Base-by-base conservation (phyloP, 2,329 filamentous ascomycete genomes). In the Ceratocystis lukuohia region DNA sequence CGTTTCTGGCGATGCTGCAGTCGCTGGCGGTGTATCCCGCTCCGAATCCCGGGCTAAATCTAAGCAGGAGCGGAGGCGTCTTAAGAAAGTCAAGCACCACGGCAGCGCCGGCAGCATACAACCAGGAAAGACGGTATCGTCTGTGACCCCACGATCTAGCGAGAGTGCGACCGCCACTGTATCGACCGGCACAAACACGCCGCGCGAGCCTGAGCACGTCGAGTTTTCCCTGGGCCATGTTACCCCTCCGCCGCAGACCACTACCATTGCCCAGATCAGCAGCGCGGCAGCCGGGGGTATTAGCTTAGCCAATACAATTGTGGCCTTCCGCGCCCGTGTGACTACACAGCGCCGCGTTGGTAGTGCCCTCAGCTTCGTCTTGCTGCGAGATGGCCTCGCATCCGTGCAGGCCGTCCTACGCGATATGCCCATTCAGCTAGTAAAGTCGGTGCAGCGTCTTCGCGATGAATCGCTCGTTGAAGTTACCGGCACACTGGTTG, bases 361-460 rank as follows among this genome's bases (percentile, higher is more conserved):
- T 73, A 82, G 89, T 71, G 87, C 88, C 70, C 80, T 96, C 44
- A 89, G 91, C 71, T 96, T 96, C 75, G 78, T 96, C 56, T 83
- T 96, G 67, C 88, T 96, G 73, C 87, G 92, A 66, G 90, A 96
- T 76, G 88, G 92, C 76, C 85, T 88, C 12, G 81, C 83, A 70
- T 94, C 91, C 28, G 84, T 96, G 64, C 92, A 96, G 75, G 91
- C 90, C 69, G 89, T 96, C 2, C 78, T 96, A 17, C 61, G 65
- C 17, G 63, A 50, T 41, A 64, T 68, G 2, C 61, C 68, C 5
- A 7, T 70, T 82, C 84, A 88, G 71, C 93, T 96, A 81, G 80
- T 96, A 33, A 87, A 89, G 72, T 96, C 91, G 88, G 89, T 89
- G 2, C 89, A 95, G 75, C 89, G 90, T 73, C 79, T 96, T 59